Evolutionary conservation across 2,329 filamentous ascomycete species (phyloP), one percentile per base, ranked within the genome.

Genomic region (Clathrospora elynae): DNA sequence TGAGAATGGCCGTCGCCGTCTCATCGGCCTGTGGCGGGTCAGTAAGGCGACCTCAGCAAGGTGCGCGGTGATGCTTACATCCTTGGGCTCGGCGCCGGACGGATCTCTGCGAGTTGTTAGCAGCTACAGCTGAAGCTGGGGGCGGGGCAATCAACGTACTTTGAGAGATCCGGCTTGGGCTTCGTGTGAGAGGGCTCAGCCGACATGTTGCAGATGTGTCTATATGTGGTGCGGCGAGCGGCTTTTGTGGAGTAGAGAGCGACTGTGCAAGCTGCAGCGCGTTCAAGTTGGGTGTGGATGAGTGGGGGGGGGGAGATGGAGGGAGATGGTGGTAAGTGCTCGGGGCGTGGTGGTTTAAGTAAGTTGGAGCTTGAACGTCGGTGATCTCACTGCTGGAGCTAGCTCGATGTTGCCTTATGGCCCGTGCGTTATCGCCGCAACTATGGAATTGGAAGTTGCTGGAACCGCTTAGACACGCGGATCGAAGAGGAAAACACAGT

Each of bases 1-100:
- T 97, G 67, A 99, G 83, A 64, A 99, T 99, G 60, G 93, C 93
- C 31, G 93, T 99, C 38, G 93, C 84, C 51, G 86, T 90, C 70
- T 96, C 93, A 72, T 96, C 88, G 65, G 90, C 85, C 85, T 95
- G 56, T 55, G 55, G 57, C 43, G 56, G 53, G 61, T 71, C 51
- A 72, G 69, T 59, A 46, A 50, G 44, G 42, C 53, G 29, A 30
- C 35, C 36, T 48, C 44, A 33, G 43, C 42, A 29, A 37, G 28
- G 24, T 29, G 36, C 40, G 23, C 26, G 47, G 43, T 14, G 25
- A 54, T 53, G 55, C 44, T 51, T 80, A 95, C 89, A 57, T 88
- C 81, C 78, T 88, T 93, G 75, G 84, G 82, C 71, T 95, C 90
- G 53, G 88, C 86, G 71, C 91, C 91, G 49, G 91, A 96, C 70